Evolutionary conservation across 2,329 filamentous ascomycete genomes (phyloP), one percentile per base, ranked within the genome.

Genomic region (Incumbomyces delicatus): DNA sequence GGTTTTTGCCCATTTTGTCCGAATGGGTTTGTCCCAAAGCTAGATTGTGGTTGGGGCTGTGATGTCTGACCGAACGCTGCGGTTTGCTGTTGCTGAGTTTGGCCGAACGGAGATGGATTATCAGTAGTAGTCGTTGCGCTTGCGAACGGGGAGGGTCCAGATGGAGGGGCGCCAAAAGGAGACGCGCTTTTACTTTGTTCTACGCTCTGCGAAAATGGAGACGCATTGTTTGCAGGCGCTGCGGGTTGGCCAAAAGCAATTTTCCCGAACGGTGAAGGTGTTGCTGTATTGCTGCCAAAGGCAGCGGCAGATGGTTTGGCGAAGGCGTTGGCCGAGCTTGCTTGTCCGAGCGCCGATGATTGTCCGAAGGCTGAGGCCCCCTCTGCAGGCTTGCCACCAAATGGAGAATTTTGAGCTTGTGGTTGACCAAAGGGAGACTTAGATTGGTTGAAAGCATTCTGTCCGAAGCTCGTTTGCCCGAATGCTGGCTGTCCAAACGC

Each of bases 391-490:
- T 65, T 55, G 22, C 63, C 66, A 39, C 36, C 13, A 54, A 66
- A 60, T 12, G 59, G 50, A 45, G 58, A 51, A 16, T 51, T 53
- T 27, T 27, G 13, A 57, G 48, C 17, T 52, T 52, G 13, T 35
- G 60, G 55, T 43, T 62, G 56, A 22, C 59, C 60, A 50, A 66
- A 66, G 11, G 59, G 55, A 16, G 59, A 56, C 4, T 6, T n/a
- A 35, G 7, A 52, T 54, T 16, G 54, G 54, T n/a, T 53, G 22
- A 22, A 53, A 47, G 34, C 49, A 55, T 56, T 63, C 44, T 53
- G 52, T 16, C 52, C 49, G 44, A 50, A 52, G 45, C 50, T 41
- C 6, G 33, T 6, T 36, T 41, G 46, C 45, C 44, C 36, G 38
- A 46, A 47, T 35, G 44, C 50, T 41, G 22, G 57, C 47, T 47